These are phyloP conservation scores for Rossbeevera mucosa DNA, from an alignment of 768 basidiomycete genomes.

Conservation along the genomic window DNA sequence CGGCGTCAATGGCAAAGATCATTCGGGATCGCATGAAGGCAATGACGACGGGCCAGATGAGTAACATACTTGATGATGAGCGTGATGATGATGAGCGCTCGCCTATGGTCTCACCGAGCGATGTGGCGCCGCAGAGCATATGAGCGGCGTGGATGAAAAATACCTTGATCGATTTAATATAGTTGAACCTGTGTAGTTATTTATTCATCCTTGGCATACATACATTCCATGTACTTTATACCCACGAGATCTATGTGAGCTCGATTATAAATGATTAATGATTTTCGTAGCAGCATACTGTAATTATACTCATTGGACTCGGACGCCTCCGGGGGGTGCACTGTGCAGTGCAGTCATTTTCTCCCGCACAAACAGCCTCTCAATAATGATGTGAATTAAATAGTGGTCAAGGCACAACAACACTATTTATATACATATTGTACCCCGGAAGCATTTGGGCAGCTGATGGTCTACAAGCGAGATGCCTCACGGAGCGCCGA, in stretches of 20 bases:
- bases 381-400: too few species aligned
- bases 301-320: too few species aligned
- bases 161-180: background rate
- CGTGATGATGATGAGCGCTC: constrained; percentile 7
- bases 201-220: background rate
- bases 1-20: constrained; percentile 21
- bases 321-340: too few species aligned
- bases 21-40: constrained; percentile 27
- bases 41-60: constrained; percentile 14
- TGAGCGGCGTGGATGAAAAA: background rate
- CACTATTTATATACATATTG: too few species aligned
- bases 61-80: constrained; percentile 19
- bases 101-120: constrained; percentile 2
- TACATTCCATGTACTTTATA: background rate
- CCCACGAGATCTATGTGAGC: background rate
- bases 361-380: too few species aligned
- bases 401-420: too few species aligned
- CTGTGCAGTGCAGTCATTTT: too few species aligned
- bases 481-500: too few species aligned
- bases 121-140: background rate
- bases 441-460: too few species aligned
- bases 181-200: background rate
- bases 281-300: too few species aligned
- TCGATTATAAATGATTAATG: background rate
- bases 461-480: too few species aligned